Evolutionary conservation across 1,284 basidiomycete genomes (phyloP).

Genomic region (Heterobasidion occidentale): DNA sequence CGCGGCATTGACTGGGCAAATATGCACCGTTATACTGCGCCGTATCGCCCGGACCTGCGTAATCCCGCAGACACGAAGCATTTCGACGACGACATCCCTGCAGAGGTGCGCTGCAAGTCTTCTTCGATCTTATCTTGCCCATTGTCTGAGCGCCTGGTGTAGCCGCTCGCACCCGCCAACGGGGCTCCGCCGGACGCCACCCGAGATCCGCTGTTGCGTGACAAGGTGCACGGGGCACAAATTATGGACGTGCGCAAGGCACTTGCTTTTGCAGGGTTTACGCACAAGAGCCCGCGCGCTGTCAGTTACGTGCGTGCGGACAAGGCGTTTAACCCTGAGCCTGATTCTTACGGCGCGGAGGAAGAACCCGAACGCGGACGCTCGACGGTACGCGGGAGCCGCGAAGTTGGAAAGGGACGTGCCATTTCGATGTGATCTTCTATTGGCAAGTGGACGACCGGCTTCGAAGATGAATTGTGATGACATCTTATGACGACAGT

Average conservation of each 20-base stretch:
- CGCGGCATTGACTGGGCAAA: conserved; percentile 78
- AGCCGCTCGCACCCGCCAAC: conserved; percentile 87
- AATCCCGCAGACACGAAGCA: conserved; percentile 82
- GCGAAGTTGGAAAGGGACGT: conserved; percentile 55
- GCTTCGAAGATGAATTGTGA: conserved; percentile 1
- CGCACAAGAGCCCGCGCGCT: conserved; percentile 76
- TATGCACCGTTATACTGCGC: conserved; percentile 74
- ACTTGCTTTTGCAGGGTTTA: conserved; percentile 85
- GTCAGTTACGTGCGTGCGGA: conserved; percentile 70
- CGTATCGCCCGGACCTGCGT: conserved; percentile 80
- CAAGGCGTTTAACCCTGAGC: conserved; percentile 54
- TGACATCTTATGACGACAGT: not conserved
- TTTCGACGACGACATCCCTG: conserved; percentile 89
- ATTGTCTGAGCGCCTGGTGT: conserved; percentile 4
- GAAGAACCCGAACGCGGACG: conserved; percentile 51
- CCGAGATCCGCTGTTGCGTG: conserved; percentile 79
- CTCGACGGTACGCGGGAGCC: conserved; percentile 47
- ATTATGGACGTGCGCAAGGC: conserved; percentile 88
- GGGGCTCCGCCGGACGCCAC: conserved; percentile 78
- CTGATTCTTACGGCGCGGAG: conserved; percentile 39
- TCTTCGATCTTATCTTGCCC: not conserved
- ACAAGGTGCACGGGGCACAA: conserved; percentile 78
- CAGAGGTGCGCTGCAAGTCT: conserved; percentile 56
- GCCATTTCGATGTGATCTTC: conserved; percentile 62
- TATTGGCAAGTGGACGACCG: not conserved